Conservation (phyloP, 305 asterid species). For the Solanum hybrid region DNA sequence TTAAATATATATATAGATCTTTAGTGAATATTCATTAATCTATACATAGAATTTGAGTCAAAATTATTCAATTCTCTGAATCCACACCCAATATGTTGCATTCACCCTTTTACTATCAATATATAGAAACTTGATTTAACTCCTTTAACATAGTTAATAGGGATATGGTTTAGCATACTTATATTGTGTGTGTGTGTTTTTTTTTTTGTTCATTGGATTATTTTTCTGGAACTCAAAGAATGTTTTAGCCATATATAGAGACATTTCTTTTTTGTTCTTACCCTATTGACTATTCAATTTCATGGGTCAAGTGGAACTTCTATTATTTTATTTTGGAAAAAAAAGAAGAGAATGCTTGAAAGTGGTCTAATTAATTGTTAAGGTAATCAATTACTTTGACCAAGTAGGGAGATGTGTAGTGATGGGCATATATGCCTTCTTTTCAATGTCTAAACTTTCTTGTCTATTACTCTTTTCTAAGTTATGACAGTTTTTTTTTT, state of each 20-base stretch:
- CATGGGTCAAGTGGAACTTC: background rate
- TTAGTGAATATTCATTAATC: no score
- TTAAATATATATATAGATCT: no score
- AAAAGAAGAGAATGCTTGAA: background rate
- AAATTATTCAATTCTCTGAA: no score
- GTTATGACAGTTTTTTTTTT: no score
- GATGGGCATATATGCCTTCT: background rate
- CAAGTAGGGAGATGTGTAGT: background rate
- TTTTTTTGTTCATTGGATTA: background rate
- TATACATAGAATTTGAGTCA: background rate
- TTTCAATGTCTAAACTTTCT: background rate
- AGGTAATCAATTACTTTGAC: background rate
- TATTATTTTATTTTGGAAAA: background rate
- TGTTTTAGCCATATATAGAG: background rate
- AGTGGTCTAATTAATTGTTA: background rate
- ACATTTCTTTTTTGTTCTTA: background rate
- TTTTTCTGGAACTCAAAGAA: background rate
- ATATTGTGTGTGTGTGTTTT: background rate
- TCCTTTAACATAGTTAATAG: background rate
- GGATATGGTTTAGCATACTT: background rate
- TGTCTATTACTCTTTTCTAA: background rate
- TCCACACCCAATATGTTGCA: no score
- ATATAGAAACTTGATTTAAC: background rate
- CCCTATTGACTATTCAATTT: background rate
- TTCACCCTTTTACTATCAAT: background rate